A percentile compares a stretch with the other conserved stretches of the same genome.
These are phyloP conservation scores for Pyricularia sp. DNA, from an alignment of 2,329 filamentous ascomycete species.

Conservation along the genomic window DNA sequence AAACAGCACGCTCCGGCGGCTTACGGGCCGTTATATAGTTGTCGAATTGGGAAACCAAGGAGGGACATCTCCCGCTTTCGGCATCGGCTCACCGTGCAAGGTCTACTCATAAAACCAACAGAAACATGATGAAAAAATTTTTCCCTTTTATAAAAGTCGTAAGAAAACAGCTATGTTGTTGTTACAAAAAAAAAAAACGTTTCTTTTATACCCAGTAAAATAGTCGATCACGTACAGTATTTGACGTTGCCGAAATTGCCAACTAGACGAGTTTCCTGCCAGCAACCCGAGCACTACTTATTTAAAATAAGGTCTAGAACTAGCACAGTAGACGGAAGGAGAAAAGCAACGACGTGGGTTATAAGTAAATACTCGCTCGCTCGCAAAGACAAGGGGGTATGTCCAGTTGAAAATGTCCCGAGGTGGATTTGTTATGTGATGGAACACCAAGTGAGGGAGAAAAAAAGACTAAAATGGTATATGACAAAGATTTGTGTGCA, in stretches of 20 bases:
- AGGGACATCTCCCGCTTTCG: not conserved
- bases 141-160: too few species aligned
- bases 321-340: not conserved
- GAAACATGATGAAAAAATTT: not conserved
- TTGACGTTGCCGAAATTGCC: too few species aligned
- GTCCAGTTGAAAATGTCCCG: not conserved
- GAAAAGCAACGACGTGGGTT: not conserved
- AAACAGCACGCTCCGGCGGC: not conserved
- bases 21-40: not conserved
- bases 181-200: not conserved
- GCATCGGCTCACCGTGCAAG: not conserved
- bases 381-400: not conserved
- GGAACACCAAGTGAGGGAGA: not conserved
- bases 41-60: conserved; percentile 1
- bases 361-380: conserved; percentile 1
- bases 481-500: not conserved
- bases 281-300: too few species aligned
- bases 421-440: not conserved
- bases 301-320: too few species aligned
- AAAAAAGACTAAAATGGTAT: not conserved
- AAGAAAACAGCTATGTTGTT: not conserved
- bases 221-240: too few species aligned
- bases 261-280: too few species aligned
- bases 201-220: not conserved
- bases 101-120: not conserved